phyloP scores from a whole-genome alignment of 495 filamentous ascomycete species.

The Neurospora sp. region DNA sequence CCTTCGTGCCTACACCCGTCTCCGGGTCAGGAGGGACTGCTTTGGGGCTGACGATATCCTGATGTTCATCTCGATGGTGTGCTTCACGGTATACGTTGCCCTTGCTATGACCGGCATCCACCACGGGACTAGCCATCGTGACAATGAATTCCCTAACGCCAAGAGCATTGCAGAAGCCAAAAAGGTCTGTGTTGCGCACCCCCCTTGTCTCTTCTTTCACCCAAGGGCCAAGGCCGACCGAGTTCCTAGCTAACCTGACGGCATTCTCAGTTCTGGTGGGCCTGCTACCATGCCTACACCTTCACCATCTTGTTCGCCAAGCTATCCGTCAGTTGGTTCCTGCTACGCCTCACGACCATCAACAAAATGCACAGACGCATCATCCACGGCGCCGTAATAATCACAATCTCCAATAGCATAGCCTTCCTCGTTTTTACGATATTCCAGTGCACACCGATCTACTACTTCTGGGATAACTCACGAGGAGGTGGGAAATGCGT shows the following conservation, averaged over 20 bases:
- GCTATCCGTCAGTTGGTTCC: slow-evolving; percentile 22
- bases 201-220: not conserved
- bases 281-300: slow-evolving; percentile 11
- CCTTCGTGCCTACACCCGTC: slow-evolving; percentile 9
- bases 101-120: slow-evolving; percentile 5
- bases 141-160: not conserved
- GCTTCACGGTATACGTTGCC: slow-evolving; percentile 5
- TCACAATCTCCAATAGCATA: slow-evolving; percentile 7
- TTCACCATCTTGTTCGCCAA: slow-evolving; percentile 12
- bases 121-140: slow-evolving; percentile 4
- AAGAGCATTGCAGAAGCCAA: not conserved
- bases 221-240: not conserved
- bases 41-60: slow-evolving; percentile 11
- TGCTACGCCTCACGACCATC: slow-evolving; percentile 18
- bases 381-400: slow-evolving; percentile 10
- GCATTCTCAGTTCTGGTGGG: slow-evolving; percentile 9
- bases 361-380: slow-evolving; percentile 7
- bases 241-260: not conserved
- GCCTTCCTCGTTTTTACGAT: slow-evolving; percentile 11
- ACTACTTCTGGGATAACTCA: slow-evolving; percentile 18
- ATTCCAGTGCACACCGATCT: slow-evolving; percentile 17
- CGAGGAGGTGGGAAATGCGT: slow-evolving; percentile 13
- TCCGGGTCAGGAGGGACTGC: slow-evolving; percentile 3
- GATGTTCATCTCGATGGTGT: slow-evolving; percentile 2
- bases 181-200: not conserved